Percentiles rank a stretch among this genome's conserved stretches.
phyloP scores from a whole-genome alignment of 2,329 filamentous ascomycete species.

The Trichoderma asperellum region DNA sequence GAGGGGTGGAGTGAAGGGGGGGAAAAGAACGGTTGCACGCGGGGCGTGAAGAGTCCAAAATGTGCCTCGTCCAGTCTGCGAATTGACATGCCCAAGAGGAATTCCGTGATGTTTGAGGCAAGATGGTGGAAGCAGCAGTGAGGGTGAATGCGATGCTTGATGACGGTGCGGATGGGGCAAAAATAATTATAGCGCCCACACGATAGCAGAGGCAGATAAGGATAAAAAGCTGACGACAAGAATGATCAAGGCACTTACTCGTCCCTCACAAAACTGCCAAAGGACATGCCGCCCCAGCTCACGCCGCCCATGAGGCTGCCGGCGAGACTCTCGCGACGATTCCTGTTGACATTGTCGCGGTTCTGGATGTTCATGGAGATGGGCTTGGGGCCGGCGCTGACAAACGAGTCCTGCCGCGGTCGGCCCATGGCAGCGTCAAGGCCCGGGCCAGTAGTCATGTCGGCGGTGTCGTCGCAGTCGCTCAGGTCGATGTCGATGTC shows the following conservation, averaged over 20 bases:
- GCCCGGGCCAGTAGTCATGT: slow-evolving; percentile 63
- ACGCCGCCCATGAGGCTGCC: slow-evolving; percentile 77
- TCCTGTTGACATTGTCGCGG: slow-evolving; percentile 60
- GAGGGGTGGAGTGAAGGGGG: slow-evolving; percentile 5
- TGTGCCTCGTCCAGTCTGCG: slow-evolving; percentile 9
- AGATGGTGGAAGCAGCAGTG: neutral
- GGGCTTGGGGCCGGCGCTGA: slow-evolving; percentile 66
- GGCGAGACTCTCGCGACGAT: slow-evolving; percentile 64
- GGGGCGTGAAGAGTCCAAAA: slow-evolving; percentile 23
- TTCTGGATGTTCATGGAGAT: slow-evolving; percentile 69
- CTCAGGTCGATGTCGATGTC: slow-evolving; percentile 35
- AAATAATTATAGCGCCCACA: slow-evolving; percentile 8
- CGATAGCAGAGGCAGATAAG: slow-evolving; percentile 20
- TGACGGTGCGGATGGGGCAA: slow-evolving; percentile 8
- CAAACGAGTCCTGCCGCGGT: slow-evolving; percentile 66
- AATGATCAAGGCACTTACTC: slow-evolving; percentile 70
- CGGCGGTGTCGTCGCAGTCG: slow-evolving; percentile 42
- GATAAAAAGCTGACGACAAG: slow-evolving; percentile 3
- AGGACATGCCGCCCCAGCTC: slow-evolving; percentile 96
- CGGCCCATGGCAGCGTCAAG: slow-evolving; percentile 62
- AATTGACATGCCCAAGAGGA: neutral
- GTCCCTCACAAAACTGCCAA: slow-evolving; percentile 95
- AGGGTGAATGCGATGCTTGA: neutral
- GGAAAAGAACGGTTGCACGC: slow-evolving; percentile 8
- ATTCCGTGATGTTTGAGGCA: neutral